Evolutionary conservation across 345 rosid species (phyloP).

Genomic region (Eucalyptus regnans): DNA sequence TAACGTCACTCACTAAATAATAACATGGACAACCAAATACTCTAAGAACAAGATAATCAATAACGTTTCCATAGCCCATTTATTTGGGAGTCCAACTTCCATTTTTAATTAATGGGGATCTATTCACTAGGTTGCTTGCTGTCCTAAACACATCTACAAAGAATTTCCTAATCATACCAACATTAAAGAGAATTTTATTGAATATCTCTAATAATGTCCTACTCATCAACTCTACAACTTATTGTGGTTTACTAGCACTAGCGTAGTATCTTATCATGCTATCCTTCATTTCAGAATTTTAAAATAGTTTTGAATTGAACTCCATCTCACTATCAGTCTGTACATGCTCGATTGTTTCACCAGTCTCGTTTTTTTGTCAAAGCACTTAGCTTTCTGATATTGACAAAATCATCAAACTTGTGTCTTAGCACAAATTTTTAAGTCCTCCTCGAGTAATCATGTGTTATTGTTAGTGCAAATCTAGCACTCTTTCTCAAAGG

Average conservation of each 20-base stretch:
- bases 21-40: background rate
- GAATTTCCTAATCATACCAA: background rate
- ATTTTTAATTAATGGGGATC: background rate
- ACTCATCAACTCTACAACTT: background rate
- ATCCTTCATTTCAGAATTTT: background rate
- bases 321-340: background rate
- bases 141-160: background rate
- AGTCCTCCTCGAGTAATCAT: background rate
- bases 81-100: background rate
- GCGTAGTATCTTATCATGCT: background rate
- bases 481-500: background rate
- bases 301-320: background rate
- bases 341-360: background rate
- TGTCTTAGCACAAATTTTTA: background rate
- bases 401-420: background rate
- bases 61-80: background rate
- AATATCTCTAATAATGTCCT: background rate
- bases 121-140: background rate
- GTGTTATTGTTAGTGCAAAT: background rate
- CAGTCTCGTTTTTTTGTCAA: background rate
- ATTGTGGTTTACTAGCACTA: background rate
- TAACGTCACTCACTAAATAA: background rate
- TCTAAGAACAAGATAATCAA: background rate
- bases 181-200: background rate
- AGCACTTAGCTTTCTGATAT: background rate